Base-by-base conservation (phyloP, 2,329 filamentous ascomycete genomes). In the Fonsecaea multimorphosa region DNA sequence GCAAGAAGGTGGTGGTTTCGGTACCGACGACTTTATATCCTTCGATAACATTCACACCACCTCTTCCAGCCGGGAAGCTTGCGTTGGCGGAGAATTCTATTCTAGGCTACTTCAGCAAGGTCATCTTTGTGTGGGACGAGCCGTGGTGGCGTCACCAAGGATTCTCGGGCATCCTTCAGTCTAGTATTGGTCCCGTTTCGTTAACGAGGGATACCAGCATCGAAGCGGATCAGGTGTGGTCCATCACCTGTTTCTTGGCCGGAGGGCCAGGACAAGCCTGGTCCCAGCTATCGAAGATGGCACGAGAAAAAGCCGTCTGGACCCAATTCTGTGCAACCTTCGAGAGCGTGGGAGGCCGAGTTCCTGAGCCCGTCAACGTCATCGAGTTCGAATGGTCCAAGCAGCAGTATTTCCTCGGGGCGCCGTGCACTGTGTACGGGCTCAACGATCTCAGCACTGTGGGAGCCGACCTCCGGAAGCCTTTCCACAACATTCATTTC, bases 1-100 rank as follows among this genome's bases (percentile, higher is more conserved):
- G 78, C 1, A 75, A 75, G 6, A 81, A 80, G 32, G 79, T 84
- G 12, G 81, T 87, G 51, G 71, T 80, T 0, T 79, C 84, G 0
- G 73, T 85, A 0, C 81, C 85, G 0, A 80, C 77, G 1, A 78
- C 84, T 0, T 72, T 81, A 0, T 75, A 81, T 19, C 75, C 77
- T 27, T 75, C 72, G 6, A 62, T 65, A 2, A 38, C 2, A 2
- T 65, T 65, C 44, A n/a, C 12, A 1, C 63, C 63, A 16, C 36
- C 58, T 24, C 32, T 65, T 1, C 63, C 59, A 2, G 34, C 19
- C 3, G 24, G 2, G 2, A 61, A 62, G 29, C 24, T 2, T 1
- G 1, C 3, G 12, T 34, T 62, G 3, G 29, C 8, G 19, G 19
- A 49, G 9, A 22, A 2, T 2, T 31, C 38, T 19, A 34, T 24